phyloP scores from a whole-genome alignment of 805 yeast species.

The Starmerella roubikii region DNA sequence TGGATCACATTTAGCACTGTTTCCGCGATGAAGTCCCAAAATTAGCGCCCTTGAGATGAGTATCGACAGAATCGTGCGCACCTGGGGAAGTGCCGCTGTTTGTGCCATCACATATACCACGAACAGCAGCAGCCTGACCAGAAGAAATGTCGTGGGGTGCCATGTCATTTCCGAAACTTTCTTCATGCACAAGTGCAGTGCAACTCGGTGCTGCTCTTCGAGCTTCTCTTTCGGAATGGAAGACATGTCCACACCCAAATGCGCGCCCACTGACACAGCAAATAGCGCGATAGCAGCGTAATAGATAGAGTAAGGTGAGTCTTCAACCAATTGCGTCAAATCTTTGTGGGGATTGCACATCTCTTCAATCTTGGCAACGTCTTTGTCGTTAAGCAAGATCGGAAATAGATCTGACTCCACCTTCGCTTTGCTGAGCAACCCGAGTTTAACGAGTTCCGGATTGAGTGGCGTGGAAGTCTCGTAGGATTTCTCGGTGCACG shows the following conservation, averaged over 20 bases:
- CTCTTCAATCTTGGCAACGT: constrained; percentile 2
- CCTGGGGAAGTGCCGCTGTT: constrained; percentile 15
- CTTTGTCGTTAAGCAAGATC: constrained; percentile 6
- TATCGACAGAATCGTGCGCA: constrained; percentile 30
- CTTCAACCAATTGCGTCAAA: constrained; percentile 2
- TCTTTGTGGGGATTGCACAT: constrained; percentile 9
- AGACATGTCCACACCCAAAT: not conserved
- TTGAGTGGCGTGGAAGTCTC: constrained; percentile 9
- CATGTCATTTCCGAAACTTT: constrained; percentile 34
- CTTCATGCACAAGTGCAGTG: constrained; percentile 36
- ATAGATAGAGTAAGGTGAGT: constrained; percentile 12
- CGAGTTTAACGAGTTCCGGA: constrained; percentile 2
- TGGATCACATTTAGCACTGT: too few species aligned
- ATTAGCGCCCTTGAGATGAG: constrained; percentile 44
- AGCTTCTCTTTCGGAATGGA: not conserved
- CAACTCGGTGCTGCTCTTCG: constrained; percentile 31
- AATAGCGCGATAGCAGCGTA: constrained; percentile 7
- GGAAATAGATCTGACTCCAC: constrained; percentile 1
- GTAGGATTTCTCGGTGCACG: too few species aligned
- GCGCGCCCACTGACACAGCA: not conserved
- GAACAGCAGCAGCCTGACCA: constrained; percentile 33
- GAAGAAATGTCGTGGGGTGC: constrained; percentile 9
- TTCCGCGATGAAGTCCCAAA: constrained; percentile 40
- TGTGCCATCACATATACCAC: constrained; percentile 18
- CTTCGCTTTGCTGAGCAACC: constrained; percentile 1